Evolutionary conservation across 495 filamentous ascomycete genomes (phyloP).

Genomic region (Tuber indicum): DNA sequence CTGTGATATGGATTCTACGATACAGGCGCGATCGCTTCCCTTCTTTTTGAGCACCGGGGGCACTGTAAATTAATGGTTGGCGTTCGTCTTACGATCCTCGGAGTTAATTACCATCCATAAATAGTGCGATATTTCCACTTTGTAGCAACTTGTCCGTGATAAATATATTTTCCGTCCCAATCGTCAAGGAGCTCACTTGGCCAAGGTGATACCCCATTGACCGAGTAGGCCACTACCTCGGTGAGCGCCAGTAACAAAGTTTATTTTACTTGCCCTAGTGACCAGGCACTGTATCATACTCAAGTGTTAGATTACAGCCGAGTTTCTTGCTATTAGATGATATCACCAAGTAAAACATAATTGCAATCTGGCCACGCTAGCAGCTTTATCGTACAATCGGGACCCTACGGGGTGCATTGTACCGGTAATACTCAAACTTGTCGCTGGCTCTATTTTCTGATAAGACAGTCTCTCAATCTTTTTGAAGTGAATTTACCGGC

Average conservation of each 20-base stretch:
- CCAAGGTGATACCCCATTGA: neutral
- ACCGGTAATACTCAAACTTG: neutral
- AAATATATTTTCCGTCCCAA: neutral
- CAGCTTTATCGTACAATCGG: neutral
- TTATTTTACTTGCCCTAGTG: neutral
- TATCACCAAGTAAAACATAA: neutral
- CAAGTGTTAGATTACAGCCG: neutral
- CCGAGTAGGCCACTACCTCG: neutral
- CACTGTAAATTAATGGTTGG: neutral
- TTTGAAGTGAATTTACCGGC: neutral
- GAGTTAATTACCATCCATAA: neutral
- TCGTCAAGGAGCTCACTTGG: neutral
- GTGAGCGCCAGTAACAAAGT: neutral
- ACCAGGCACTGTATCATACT: neutral
- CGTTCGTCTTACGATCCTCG: neutral
- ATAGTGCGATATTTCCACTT: neutral
- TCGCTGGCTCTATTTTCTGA: neutral
- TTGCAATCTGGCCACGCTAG: neutral
- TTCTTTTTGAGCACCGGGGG: neutral
- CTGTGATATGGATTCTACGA: neutral
- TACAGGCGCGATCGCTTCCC: neutral
- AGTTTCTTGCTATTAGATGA: neutral
- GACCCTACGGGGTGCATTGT: neutral
- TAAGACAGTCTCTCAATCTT: neutral
- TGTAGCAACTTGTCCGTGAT: neutral